Base-by-base conservation (phyloP, 257 asterid genomes). In the Rhazya stricta region DNA sequence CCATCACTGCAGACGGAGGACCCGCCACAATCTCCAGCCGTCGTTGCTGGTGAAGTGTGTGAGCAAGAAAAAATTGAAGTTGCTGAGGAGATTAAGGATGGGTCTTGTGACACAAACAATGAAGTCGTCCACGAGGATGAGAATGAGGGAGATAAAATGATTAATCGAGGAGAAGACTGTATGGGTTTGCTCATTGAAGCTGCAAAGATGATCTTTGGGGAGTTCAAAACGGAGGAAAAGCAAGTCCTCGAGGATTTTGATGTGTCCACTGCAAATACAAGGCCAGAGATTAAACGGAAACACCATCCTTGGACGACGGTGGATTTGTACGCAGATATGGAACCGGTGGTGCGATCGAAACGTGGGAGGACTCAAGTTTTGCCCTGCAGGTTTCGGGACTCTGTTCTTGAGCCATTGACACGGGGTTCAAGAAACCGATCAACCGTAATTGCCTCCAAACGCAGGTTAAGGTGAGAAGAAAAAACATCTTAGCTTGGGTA, bases 141-240 rank as follows among this genome's bases (percentile, higher is more conserved):
- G 9, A 42, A 42, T 42, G 9, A 42, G 46, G 48, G 48, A 43
- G 11, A 43, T 11, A 10, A 43, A 4, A 39, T 39, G 2, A 39
- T 39, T 39, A 39, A 39, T 39, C 43, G 0, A 25, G 78, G 72
- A 37, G 72, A 75, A 9, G 30, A 79, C 57, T 43, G 32, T 25
- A 69, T 85, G 79, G 77, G 41, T 11, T 76, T 85, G 77, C 88
- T 84, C 15, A 80, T 77, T 37, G 80, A 85, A 73, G 89, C 91
- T 2, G 87, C 88, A 23, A 61, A 74, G 70, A 45, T 84, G 74
- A 77, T 85, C 50, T 84, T 84, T 11, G 86, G 87, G 27, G 87
- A 80, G 57, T 74, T 75, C 34, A 48, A 69, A n/a, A 86, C 76
- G 6, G 69, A 73, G 13, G 76, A 72, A 30, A 32, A 73, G 11